Evolutionary conservation across 805 yeast species (phyloP), one percentile per base, ranked within the genome.

Genomic region (Millerozyma acaciae): DNA sequence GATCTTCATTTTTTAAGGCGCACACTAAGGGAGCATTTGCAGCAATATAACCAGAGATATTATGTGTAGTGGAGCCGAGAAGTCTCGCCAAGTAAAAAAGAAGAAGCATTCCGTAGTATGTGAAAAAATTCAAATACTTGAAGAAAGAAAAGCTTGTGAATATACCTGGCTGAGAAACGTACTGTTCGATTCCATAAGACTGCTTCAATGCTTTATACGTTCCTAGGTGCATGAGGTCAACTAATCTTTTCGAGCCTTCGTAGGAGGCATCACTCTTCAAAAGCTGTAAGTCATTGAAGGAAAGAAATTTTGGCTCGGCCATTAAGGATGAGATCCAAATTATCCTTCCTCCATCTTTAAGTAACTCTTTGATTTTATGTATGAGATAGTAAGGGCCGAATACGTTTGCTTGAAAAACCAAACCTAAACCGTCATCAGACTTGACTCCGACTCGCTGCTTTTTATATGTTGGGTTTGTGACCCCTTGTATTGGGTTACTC

Each of bases 371-470:
- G 14, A 90, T 60, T 42, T 75, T 78, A 45, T 83, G 84, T 34
- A 89, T 69, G 33, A 93, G 62, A 56, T 80, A 93, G 62, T 84
- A 89, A 2, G 97, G 97, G 0, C 95, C 96, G 61, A 93, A 86
- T n/a, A 90, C 96, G 53, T 93, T 93, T 4, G 93, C 94, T 59
- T 93, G 95, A 64, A 90, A 93, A 4, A 88, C 87, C 19, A 84
- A 62, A 1, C 97, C 97, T 67, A 90, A 47, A 0, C 76, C 88
- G 57, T 93, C 98, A 13, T 50, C 55, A 1, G 95, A 76, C 49
- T 73, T 77, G 16, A 80, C 79, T 4, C 97, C 96, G 12, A 76
- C 70, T 37, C 73, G 69, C 65, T 93, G 97, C 23, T 83, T 71
- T 58, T 90, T 88, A 61, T 84, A 89, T 2, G 79, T 77, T 6